These are phyloP conservation scores for Neoscytalidium dimidiatum DNA, from an alignment of 2,329 filamentous ascomycete species.

Conservation along the genomic window DNA sequence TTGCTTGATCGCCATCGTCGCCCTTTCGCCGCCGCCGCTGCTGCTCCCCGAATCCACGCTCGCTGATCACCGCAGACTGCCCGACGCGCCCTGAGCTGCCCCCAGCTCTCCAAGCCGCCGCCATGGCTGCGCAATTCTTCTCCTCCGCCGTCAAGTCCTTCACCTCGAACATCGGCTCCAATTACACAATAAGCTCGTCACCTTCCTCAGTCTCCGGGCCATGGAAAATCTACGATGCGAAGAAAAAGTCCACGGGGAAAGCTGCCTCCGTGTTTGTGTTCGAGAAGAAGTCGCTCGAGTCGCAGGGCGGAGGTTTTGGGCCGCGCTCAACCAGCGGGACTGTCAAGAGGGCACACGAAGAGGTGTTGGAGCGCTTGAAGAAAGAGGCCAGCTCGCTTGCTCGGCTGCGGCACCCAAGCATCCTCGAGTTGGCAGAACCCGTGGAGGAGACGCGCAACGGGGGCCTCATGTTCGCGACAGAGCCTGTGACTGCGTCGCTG, in stretches of 20 bases:
- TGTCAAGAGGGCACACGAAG: conserved; percentile 80
- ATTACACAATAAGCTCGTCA: conserved; percentile 79
- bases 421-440: conserved; percentile 90
- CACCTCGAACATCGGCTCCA: conserved; percentile 86
- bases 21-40: conserved; percentile 10
- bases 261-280: conserved; percentile 91
- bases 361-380: conserved; percentile 86
- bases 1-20: conserved; percentile 14
- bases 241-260: conserved; percentile 93
- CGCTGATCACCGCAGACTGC: conserved; percentile 28
- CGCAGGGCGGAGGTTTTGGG: conserved; percentile 58
- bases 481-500: conserved; percentile 86
- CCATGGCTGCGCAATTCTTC: conserved; percentile 72
- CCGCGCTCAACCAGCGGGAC: conserved; percentile 63
- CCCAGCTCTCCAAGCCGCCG: conserved; percentile 31
- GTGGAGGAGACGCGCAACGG: conserved; percentile 92
- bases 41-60: conserved; percentile 20
- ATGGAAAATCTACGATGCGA: conserved; percentile 97
- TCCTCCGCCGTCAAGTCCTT: conserved; percentile 93
- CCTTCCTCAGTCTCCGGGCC: conserved; percentile 81
- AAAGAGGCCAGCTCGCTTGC: conserved; percentile 90
- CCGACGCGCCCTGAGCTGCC: not conserved
- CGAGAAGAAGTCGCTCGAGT: conserved; percentile 82
- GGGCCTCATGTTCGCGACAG: conserved; percentile 93
- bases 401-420: conserved; percentile 83